Evolutionary conservation across 345 rosid species (phyloP).

Genomic region (Lagerstroemia speciosa): DNA sequence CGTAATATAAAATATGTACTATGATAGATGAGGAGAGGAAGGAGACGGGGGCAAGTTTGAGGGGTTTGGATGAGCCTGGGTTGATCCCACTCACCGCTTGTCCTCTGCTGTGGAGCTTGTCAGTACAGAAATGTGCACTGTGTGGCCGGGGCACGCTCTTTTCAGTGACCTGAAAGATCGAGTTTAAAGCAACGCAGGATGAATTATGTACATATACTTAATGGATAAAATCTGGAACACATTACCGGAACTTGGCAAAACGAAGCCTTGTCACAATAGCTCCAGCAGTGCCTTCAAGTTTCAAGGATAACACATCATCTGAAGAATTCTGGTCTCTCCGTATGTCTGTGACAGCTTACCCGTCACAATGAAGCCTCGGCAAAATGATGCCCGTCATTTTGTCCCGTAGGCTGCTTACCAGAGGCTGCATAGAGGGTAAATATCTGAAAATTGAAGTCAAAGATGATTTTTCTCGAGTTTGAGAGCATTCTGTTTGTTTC

Average conservation of each 20-base stretch:
- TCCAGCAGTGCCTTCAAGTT: constrained; percentile 64
- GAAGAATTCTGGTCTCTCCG: constrained; percentile 31
- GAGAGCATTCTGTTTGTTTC: neutral
- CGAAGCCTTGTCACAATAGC: constrained; percentile 65
- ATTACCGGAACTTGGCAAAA: constrained; percentile 61
- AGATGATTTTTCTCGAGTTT: constrained; percentile 19
- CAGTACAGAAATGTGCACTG: constrained; percentile 61
- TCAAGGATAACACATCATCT: constrained; percentile 46
- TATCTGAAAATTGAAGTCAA: neutral
- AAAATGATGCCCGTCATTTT: constrained; percentile 79
- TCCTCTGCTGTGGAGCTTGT: constrained; percentile 49
- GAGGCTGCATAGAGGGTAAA: neutral
- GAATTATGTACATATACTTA: neutral
- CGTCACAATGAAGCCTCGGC: too few species aligned
- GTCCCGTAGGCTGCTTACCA: neutral
- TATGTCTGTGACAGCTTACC: constrained; percentile 45
- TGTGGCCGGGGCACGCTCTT: constrained; percentile 67
- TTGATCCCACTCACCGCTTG: constrained; percentile 33
- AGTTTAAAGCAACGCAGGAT: neutral
- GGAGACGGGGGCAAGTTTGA: too few species aligned
- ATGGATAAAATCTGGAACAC: neutral
- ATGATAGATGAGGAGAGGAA: too few species aligned
- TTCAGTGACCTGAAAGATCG: constrained; percentile 61
- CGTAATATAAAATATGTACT: too few species aligned
- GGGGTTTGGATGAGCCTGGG: neutral